Evolutionary conservation across 2,329 filamentous ascomycete genomes (phyloP).

Genomic region (Ascomycota sp.): DNA sequence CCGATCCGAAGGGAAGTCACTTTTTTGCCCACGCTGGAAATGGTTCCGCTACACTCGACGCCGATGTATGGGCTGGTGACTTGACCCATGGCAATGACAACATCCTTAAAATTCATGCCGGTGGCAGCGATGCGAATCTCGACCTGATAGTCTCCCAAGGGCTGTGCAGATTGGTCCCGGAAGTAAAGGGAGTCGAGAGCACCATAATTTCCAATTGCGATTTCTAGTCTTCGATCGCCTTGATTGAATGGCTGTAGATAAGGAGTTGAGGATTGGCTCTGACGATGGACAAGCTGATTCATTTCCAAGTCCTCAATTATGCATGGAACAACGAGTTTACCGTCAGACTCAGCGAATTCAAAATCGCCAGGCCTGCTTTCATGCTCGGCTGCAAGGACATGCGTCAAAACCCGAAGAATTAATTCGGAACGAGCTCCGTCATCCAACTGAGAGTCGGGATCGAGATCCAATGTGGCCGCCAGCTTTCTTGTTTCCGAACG

Average conservation of each 20-base stretch:
- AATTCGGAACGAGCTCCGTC: conserved; percentile 10
- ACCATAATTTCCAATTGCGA: conserved; percentile 16
- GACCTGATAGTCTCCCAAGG: conserved; percentile 14
- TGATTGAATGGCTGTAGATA: conserved; percentile 17
- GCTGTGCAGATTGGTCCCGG: conserved; percentile 11
- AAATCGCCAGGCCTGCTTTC: conserved; percentile 7
- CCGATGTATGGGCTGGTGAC: conserved; percentile 13
- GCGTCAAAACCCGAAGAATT: conserved; percentile 9
- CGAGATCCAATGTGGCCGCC: conserved; percentile 23
- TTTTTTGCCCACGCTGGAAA: conserved; percentile 30
- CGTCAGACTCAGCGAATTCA: conserved; percentile 10
- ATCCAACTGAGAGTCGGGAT: conserved; percentile 13
- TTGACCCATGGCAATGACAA: conserved; percentile 20
- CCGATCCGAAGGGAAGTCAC: conserved; percentile 41
- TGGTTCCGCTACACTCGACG: conserved; percentile 17
- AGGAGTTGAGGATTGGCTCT: conserved; percentile 6
- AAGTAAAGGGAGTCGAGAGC: conserved; percentile 19
- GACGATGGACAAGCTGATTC: conserved; percentile 8
- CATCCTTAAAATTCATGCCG: conserved; percentile 24
- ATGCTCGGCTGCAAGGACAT: conserved; percentile 4
- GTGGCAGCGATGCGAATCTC: conserved; percentile 21
- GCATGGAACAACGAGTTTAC: conserved; percentile 9
- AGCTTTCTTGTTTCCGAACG: conserved; percentile 23
- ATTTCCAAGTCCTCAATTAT: conserved; percentile 8
- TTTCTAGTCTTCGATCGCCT: conserved; percentile 11